Base-by-base conservation (phyloP, 805 yeast genomes). In the Wickerhamomyces bisporus region DNA sequence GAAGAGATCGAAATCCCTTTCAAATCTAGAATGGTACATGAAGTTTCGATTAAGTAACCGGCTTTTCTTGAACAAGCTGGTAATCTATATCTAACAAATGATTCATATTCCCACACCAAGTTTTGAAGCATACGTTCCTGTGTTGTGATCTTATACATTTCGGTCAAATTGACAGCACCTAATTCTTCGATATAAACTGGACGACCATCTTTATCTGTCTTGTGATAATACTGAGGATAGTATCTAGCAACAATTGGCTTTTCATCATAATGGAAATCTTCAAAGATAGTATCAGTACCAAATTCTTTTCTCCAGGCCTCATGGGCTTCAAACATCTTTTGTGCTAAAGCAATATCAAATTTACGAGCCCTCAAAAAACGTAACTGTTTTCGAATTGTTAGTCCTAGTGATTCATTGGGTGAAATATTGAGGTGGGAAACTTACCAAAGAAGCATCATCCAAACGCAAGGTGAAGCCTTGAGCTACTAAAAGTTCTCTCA, bases 191-290 rank as follows among this genome's bases (percentile, higher is more conserved):
- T 73, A 66, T 93, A 93, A 34, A 88, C 82, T 6, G 98, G 98
- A 59, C 98, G 83, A 36, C 98, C 98, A 47, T 93, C 98, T 55
- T 75, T 86, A 64, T 93, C 98, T 25, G 91, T 86, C 70, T 93
- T 89, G 69, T 93, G 98, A 64, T 93, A 93, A 68, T 89, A 93
- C 67, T 89, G 97, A 26, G 98, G 98, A 63, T 93, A 93, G 64
- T 71, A 82, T 57, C 77, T 73, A 44, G 96, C 96, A 48, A 89
- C 96, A 36, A 77, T 62, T 20, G 93, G 84, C 68, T 93, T 93
- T 69, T 93, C 98, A n/a, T 77, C 79, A 67, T 91, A 93, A 44
- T 85, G 79, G 73, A 91, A 93, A 59, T 87, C 96, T 50, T 73
- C 69, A 56, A 93, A 71, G 47, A 93, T 83, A 32, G 91, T 86